Percentiles rank a stretch among this genome's conserved stretches.
These are phyloP conservation scores for Drechslera avenae DNA, from an alignment of 2,329 filamentous ascomycete species.

Conservation along the genomic window DNA sequence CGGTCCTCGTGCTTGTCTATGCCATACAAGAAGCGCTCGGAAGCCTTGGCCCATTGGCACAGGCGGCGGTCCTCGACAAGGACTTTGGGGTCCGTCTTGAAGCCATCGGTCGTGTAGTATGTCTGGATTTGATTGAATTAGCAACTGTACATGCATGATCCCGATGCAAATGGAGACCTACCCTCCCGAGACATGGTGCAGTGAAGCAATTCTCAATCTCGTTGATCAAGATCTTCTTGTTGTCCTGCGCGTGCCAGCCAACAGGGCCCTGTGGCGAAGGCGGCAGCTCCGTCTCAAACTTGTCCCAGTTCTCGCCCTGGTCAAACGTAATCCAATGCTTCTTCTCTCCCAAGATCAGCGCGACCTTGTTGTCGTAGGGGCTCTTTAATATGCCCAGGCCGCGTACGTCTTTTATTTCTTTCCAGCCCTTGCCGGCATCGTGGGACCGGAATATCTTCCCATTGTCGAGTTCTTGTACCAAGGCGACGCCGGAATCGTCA, in stretches of 20 bases:
- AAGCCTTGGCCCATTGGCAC: slow-evolving; percentile 87
- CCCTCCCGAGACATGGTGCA: slow-evolving; percentile 54
- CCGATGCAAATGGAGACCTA: slow-evolving; percentile 44
- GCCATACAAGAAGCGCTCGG: slow-evolving; percentile 73
- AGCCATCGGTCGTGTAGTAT: slow-evolving; percentile 84
- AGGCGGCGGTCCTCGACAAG: slow-evolving; percentile 72
- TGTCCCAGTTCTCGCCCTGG: slow-evolving; percentile 78
- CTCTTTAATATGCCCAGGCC: slow-evolving; percentile 72
- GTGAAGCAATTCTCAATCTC: slow-evolving; percentile 48
- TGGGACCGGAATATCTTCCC: slow-evolving; percentile 75
- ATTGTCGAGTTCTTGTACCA: slow-evolving; percentile 71
- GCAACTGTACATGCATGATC: not conserved
- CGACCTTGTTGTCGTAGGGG: slow-evolving; percentile 75
- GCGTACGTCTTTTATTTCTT: slow-evolving; percentile 65
- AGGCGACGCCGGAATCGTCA: slow-evolving; percentile 79
- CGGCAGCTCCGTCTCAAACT: slow-evolving; percentile 66
- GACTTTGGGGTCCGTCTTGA: slow-evolving; percentile 67
- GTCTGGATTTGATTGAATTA: slow-evolving; percentile 45
- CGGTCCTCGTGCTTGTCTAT: slow-evolving; percentile 68
- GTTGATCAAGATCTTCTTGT: slow-evolving; percentile 84
- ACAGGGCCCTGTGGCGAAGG: slow-evolving; percentile 65
- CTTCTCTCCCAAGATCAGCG: slow-evolving; percentile 75
- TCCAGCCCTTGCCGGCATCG: slow-evolving; percentile 82
- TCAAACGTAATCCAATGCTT: slow-evolving; percentile 85
- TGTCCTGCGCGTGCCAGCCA: slow-evolving; percentile 81